Percentiles rank a stretch among this genome's conserved stretches.
phyloP scores from a whole-genome alignment of 495 filamentous ascomycete species.

The Aspergillus bridgeri region DNA sequence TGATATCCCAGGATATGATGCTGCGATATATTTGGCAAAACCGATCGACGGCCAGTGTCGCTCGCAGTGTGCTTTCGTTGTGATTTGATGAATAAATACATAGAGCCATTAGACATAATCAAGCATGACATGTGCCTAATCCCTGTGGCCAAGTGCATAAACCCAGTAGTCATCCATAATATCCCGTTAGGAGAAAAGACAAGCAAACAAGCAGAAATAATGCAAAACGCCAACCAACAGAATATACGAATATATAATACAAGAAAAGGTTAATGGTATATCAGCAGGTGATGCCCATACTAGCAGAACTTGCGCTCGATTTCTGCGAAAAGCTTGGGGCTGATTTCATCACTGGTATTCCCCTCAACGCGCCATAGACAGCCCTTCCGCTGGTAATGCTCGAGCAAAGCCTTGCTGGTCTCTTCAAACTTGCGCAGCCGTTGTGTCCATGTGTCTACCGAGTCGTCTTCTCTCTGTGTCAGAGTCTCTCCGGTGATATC shows the following conservation, averaged over 20 bases:
- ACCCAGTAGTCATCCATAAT: neutral
- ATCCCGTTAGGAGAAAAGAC: neutral
- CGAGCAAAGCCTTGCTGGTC: conserved; percentile 76
- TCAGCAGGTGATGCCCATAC: conserved; percentile 13
- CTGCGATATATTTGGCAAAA: neutral
- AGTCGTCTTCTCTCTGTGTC: conserved; percentile 79
- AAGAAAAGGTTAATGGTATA: conserved; percentile 21
- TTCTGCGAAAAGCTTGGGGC: conserved; percentile 74
- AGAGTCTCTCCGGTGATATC: conserved; percentile 88
- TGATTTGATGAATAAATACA: neutral
- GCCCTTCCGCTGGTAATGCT: conserved; percentile 84
- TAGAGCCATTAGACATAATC: neutral
- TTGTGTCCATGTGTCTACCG: conserved; percentile 76
- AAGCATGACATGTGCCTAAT: neutral
- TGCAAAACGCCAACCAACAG: conserved; percentile 8
- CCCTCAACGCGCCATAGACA: conserved; percentile 85
- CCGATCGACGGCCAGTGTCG: neutral
- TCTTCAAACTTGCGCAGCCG: conserved; percentile 81
- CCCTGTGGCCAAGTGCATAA: neutral
- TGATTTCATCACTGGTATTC: conserved; percentile 90
- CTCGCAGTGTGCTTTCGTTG: neutral
- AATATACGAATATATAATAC: conserved; percentile 13
- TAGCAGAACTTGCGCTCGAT: conserved; percentile 71
- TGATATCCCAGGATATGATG: conserved; percentile 9
- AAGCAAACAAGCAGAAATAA: no score